Evolutionary conservation across 345 rosid genomes (phyloP), one percentile per base, ranked within the genome.

Genomic region (Noccaea caerulescens): DNA sequence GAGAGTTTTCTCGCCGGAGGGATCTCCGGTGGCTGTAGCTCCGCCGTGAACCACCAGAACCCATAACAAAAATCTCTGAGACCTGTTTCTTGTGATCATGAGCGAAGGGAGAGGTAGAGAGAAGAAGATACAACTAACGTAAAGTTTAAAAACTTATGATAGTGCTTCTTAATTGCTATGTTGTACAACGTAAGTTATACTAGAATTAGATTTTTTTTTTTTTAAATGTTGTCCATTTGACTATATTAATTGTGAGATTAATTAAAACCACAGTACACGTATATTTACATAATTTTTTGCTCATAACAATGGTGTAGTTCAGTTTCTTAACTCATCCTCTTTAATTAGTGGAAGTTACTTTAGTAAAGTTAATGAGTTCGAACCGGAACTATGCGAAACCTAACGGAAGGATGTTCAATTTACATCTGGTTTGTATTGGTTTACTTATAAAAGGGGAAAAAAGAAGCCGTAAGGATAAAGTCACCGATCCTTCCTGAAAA

Each of bases 1-100:
- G 45, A 94, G 95, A 72, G 79, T 33, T 73, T 88, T 87, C 68
- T 69, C 70, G 45, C 60, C 60, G 6, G 71, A 70, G 55, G 75
- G 18, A 76, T 55, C 50, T 63, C 30, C 63, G 7, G 58, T 37
- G 33, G 39, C 56, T 2, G 38, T 37, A 61, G 58, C 61, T 49
- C 61, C 79, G 5, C 49, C 34, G 11, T 69, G 66, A 14, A 76
- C 16, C 45, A 50, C 11, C 12, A 76, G 58, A 75, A 75, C 53
- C 69, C 73, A 62, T 68, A 53, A 9, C 23, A 68, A 8, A 5
- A 41, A 68, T 75, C 42, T 41, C 25, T 50, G 55, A n/a, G 2
- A 42, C 34, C 13, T 73, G 60, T 27, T 68, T 44, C 27, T 45
- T 68, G 73, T 60, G 63, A 75, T 45, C 78, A 75, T 75, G 73